Evolutionary conservation across 1,139 yeast species (phyloP).

Genomic region (Candida tetrigidarum): DNA sequence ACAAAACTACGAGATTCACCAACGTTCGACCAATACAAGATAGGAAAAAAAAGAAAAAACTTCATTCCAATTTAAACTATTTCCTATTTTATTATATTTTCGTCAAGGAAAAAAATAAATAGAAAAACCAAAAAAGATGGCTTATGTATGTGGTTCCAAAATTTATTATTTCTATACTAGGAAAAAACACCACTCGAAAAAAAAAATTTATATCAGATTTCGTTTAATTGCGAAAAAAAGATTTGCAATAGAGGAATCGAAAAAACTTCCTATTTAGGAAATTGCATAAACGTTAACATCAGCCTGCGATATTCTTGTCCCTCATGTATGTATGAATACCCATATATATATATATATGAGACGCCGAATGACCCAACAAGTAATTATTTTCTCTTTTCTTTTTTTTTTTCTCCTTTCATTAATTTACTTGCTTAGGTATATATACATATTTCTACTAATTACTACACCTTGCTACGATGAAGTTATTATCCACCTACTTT

Average conservation of each 20-base stretch:
- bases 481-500: conserved; percentile 13
- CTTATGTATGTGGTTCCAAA: too few relatives aligned
- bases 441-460: background rate
- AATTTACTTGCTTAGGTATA: too few relatives aligned
- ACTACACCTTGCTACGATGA: conserved; percentile 15
- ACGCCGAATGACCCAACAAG: too few relatives aligned
- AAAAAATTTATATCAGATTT: background rate
- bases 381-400: background rate
- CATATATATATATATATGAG: conserved; percentile 2
- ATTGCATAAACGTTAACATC: background rate
- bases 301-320: background rate
- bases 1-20: too few relatives aligned
- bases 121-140: too few relatives aligned
- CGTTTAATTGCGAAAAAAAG: conserved; percentile 5
- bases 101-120: conserved; percentile 1
- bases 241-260: background rate
- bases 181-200: background rate
- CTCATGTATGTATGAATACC: too few relatives aligned
- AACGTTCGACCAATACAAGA: too few relatives aligned
- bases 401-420: background rate
- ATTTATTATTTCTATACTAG: conserved; percentile 5
- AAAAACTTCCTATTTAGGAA: conserved; percentile 1
- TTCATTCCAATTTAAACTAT: too few relatives aligned
- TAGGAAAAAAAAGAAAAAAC: background rate
- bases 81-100: too few relatives aligned